Evolutionary conservation across 306 rosid species (phyloP).

Genomic region (Rosa rugosa): DNA sequence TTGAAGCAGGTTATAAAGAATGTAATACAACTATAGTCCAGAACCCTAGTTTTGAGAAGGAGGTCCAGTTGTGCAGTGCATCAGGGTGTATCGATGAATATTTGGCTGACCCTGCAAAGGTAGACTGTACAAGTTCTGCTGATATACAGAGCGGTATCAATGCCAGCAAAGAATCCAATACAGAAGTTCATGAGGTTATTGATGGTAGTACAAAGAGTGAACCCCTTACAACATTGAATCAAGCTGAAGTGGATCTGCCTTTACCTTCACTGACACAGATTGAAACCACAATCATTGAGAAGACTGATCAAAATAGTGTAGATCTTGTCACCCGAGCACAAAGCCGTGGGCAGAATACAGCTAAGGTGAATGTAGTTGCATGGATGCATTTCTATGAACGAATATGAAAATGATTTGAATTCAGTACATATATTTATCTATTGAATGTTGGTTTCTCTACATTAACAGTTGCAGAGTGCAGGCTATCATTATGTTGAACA

Average conservation of each 20-base stretch:
- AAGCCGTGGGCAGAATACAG: background rate
- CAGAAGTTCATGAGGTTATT: background rate
- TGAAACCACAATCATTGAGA: background rate
- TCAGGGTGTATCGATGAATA: constrained; percentile 11
- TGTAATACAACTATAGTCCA: constrained; percentile 2
- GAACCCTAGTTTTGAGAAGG: constrained; percentile 17
- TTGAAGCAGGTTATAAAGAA: constrained; percentile 14
- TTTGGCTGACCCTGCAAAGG: constrained; percentile 15
- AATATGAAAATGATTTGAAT: background rate
- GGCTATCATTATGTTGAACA: background rate
- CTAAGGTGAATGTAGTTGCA: constrained; percentile 15
- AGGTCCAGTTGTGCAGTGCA: constrained; percentile 14
- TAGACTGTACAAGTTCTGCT: background rate
- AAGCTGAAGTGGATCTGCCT: constrained; percentile 3
- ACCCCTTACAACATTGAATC: background rate
- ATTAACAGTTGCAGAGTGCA: constrained; percentile 12
- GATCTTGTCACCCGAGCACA: constrained; percentile 18
- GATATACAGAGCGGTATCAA: background rate
- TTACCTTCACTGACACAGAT: constrained; percentile 6
- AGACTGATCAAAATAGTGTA: background rate
- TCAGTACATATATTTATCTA: background rate
- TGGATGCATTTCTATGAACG: background rate
- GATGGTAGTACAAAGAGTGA: constrained; percentile 4
- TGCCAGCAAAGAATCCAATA: constrained; percentile 3
- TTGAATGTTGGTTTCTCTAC: background rate